phyloP scores from a whole-genome alignment of 1,284 basidiomycete species.

The Ceratorhiza oryzae-sativae region DNA sequence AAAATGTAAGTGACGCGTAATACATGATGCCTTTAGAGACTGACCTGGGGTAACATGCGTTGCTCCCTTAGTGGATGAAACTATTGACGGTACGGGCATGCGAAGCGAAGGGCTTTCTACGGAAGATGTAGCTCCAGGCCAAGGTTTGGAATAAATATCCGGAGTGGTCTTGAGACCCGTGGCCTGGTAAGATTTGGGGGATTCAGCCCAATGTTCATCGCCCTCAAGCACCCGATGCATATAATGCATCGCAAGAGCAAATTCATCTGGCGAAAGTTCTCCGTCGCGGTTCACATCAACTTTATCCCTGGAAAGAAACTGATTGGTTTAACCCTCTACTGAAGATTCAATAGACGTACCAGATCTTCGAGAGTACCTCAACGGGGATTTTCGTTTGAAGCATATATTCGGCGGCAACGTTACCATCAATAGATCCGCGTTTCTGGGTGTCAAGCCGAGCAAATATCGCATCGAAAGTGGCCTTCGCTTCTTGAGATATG shows the following conservation, averaged over 20 bases:
- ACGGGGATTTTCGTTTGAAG: conserved; percentile 88
- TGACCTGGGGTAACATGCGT: too few relatives aligned
- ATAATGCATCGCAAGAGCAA: conserved; percentile 95
- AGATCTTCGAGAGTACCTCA: conserved; percentile 86
- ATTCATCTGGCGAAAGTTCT: conserved; percentile 87
- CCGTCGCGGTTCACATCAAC: conserved; percentile 92
- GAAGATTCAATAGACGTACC: conserved; percentile 61
- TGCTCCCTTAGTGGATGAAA: too few relatives aligned
- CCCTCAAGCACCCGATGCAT: conserved; percentile 89
- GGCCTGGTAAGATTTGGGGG: too few relatives aligned
- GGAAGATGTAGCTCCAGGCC: conserved; percentile 15
- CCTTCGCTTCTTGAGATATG: conserved; percentile 83
- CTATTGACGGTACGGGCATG: too few relatives aligned
- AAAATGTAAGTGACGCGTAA: too few relatives aligned
- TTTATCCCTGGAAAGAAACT: conserved; percentile 73
- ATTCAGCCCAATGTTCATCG: conserved; percentile 72
- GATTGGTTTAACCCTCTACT: conserved; percentile 29
- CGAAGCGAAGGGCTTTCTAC: too few relatives aligned
- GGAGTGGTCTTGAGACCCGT: too few relatives aligned
- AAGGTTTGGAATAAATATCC: conserved; percentile 59
- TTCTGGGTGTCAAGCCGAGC: conserved; percentile 79
- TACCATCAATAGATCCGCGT: conserved; percentile 87
- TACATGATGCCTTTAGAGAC: too few relatives aligned
- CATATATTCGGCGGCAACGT: conserved; percentile 96
- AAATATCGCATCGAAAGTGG: conserved; percentile 82